A percentile compares a stretch with the other conserved stretches of the same genome.
phyloP scores from a whole-genome alignment of 306 rosid genomes.

The Rosa chinensis region DNA sequence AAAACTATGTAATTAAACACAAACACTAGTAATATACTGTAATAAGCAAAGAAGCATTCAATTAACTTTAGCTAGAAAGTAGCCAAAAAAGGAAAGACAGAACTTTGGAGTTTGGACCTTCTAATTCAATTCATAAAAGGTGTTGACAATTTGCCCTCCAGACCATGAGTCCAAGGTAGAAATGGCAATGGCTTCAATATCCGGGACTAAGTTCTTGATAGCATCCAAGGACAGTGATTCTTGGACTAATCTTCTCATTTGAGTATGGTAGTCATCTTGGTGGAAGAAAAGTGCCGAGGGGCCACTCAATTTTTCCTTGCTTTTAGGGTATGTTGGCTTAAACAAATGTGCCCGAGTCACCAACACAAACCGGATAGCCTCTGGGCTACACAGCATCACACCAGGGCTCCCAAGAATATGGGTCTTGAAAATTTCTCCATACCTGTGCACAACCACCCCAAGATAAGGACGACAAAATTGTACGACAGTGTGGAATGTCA shows the following conservation, averaged over 20 bases:
- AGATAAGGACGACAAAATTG: no score
- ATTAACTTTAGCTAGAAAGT: background rate
- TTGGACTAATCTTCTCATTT: constrained; percentile 27
- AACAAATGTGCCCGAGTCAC: constrained; percentile 25
- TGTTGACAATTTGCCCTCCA: constrained; percentile 10
- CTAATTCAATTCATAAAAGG: constrained; percentile 23
- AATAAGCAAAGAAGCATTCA: background rate
- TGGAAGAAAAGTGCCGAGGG: constrained; percentile 34
- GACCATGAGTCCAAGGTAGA: constrained; percentile 26
- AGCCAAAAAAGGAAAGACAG: background rate
- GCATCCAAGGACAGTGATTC: constrained; percentile 15
- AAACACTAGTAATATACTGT: background rate
- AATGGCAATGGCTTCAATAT: constrained; percentile 22
- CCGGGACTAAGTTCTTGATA: constrained; percentile 17
- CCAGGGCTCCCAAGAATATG: constrained; percentile 27
- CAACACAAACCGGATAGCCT: constrained; percentile 25
- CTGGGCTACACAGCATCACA: constrained; percentile 25
- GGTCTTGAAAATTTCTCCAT: constrained; percentile 33
- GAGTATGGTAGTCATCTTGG: constrained; percentile 27
- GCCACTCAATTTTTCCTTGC: constrained; percentile 30
- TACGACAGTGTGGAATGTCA: no score
- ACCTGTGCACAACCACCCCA: background rate
- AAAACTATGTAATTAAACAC: no score
- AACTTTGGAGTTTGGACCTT: constrained; percentile 6
- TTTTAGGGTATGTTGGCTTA: constrained; percentile 29